Conservation (phyloP, 192 early-diverging fungal genomes). For the Anaeromyces robustus region DNA sequence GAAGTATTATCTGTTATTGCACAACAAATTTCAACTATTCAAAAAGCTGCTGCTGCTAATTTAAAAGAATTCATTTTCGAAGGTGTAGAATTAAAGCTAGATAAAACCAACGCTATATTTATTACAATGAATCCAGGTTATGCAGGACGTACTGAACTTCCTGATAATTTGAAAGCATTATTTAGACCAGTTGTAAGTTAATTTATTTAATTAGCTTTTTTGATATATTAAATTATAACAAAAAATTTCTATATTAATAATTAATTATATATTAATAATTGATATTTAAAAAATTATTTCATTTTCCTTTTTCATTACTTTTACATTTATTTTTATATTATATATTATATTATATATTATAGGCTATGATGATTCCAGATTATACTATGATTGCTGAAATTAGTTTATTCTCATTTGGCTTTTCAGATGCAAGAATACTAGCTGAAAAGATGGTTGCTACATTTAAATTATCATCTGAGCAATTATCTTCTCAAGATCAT, state of each 20-base stretch:
- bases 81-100: conserved; percentile 35
- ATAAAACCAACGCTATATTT: conserved; percentile 42
- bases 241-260: too few relatives aligned
- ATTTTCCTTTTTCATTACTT: too few relatives aligned
- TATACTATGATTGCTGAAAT: conserved; percentile 54
- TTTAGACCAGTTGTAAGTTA: conserved; percentile 29
- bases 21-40: conserved; percentile 44
- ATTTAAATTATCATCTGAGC: conserved; percentile 40
- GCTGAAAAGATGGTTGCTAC: conserved; percentile 49
- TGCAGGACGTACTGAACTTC: conserved; percentile 42
- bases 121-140: conserved; percentile 51
- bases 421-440: conserved; percentile 34
- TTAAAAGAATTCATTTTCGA: conserved; percentile 37
- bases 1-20: conserved; percentile 45
- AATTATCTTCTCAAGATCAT: conserved; percentile 45
- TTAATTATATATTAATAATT: too few relatives aligned
- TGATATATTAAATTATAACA: too few relatives aligned
- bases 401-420: conserved; percentile 40
- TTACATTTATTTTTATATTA: too few relatives aligned
- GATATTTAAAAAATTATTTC: too few relatives aligned
- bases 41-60: conserved; percentile 31
- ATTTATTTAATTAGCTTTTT: too few relatives aligned
- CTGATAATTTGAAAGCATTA: conserved; percentile 44
- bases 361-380: conserved; percentile 51
- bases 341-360: neutral